Base-by-base conservation (phyloP, 2,329 filamentous ascomycete genomes). In the Fusarium protoensiforme region DNA sequence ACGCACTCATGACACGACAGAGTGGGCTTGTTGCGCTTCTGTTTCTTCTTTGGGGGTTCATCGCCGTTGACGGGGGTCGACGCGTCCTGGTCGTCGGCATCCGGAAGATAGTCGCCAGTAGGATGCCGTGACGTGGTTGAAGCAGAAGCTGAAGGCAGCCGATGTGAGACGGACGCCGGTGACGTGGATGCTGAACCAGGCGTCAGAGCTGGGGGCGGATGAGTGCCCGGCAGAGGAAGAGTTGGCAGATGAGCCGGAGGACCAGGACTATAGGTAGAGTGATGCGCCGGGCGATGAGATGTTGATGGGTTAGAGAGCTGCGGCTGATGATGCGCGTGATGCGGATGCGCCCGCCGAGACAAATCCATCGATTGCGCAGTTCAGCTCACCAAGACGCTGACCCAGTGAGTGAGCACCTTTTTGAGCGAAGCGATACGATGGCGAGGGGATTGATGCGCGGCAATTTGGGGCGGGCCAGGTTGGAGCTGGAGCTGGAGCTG, bases 1-100 rank as follows among this genome's bases (percentile, higher is more conserved):
- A 95, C 93, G 78, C 93, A 96, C 80, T 94, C 92, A 70, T 91
- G 89, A 78, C 93, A 95, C 57, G 92, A 94, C 71, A 95, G 80
- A 1, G 93, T 95, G 5, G 93, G 93, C 81, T 96, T 96, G 83
- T 96, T 96, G 56, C 93, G 90, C 84, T 93, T 95, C 84, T 95
- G 93, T 83, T 93, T 94, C 85, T 93, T 93, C 81, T 84, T 87
- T 13, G 84, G 79, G n/a, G 85, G 87, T 48, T 84, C 82, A 38
- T 81, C 80, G n/a, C 71, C 77, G 65, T 75, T 74, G 11, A 72
- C 48, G 8, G 65, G 68, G 62, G 68, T 75, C 8, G 66, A 67
- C n/a, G 56, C 73, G 68, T 78, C 73, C 29, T 68, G 67, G 29
- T 79, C 77, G 38, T 75, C 70, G 36, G 35, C 63, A 43, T 75